These are phyloP conservation scores for Cercospora beticola DNA, from an alignment of 2,329 filamentous ascomycete species.

Conservation along the genomic window DNA sequence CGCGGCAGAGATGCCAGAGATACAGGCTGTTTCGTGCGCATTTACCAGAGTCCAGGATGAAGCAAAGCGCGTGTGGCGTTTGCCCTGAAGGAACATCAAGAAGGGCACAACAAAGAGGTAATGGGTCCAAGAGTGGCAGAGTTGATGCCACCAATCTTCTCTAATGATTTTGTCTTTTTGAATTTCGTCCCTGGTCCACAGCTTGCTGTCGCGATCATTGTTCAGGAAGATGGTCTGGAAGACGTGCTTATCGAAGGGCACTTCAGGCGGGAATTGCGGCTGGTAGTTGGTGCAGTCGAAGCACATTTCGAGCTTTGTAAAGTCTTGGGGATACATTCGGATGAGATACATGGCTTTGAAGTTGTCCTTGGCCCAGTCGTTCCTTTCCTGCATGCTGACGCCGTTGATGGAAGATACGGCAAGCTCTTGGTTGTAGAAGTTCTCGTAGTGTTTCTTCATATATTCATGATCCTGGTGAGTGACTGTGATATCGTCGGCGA, in stretches of 20 bases:
- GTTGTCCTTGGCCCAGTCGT: slow-evolving; percentile 49
- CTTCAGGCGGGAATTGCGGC: slow-evolving; percentile 61
- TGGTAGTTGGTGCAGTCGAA: slow-evolving; percentile 78
- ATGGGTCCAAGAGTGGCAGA: slow-evolving; percentile 64
- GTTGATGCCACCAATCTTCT: slow-evolving; percentile 67
- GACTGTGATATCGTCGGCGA: slow-evolving; percentile 69
- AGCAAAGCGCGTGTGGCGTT: slow-evolving; percentile 62
- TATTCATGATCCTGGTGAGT: slow-evolving; percentile 66
- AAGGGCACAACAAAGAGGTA: slow-evolving; percentile 66
- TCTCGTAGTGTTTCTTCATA: slow-evolving; percentile 69
- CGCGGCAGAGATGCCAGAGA: slow-evolving; percentile 69
- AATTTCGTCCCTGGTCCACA: slow-evolving; percentile 63
- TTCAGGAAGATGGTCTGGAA: slow-evolving; percentile 71
- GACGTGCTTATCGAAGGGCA: slow-evolving; percentile 60
- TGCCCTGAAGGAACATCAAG: slow-evolving; percentile 70
- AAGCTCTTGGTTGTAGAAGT: slow-evolving; percentile 54
- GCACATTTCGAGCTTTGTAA: slow-evolving; percentile 59
- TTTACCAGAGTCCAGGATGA: slow-evolving; percentile 69
- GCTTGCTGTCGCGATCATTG: slow-evolving; percentile 52
- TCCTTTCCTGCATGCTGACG: slow-evolving; percentile 44
- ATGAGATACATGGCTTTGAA: slow-evolving; percentile 68
- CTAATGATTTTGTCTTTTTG: slow-evolving; percentile 60
- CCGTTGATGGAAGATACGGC: slow-evolving; percentile 44
- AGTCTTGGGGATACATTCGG: slow-evolving; percentile 58
- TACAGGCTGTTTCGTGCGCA: slow-evolving; percentile 68